Base-by-base conservation (phyloP, 2,329 filamentous ascomycete species). In the Aspergillus luchuensis region DNA sequence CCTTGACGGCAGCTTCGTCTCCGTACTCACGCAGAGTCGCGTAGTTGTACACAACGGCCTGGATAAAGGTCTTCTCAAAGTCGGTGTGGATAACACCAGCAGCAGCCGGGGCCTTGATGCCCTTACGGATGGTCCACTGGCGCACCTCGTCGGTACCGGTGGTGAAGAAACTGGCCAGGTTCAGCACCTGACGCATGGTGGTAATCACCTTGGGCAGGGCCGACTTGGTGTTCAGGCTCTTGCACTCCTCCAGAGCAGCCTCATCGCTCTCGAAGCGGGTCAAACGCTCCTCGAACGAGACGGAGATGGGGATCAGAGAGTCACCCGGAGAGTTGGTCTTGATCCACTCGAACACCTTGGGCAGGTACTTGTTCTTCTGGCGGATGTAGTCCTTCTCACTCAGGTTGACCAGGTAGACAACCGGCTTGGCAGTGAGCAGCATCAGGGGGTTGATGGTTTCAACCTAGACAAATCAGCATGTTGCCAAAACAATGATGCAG, bases 31-130 rank as follows among this genome's bases (percentile, higher is more conserved):
- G 92, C 57, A 99, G 82, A 2, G 85, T 80, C 25, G 76, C 83
- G 80, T 87, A 99, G 82, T 97, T 98, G 82, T 96, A 98, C 30
- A 97, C 92, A 66, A 99, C 85, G 65, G 85, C 90, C 81, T 99
- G 96, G 71, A 99, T 99, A 76, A 99, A 99, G 0, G 96, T 99
- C 88, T 99, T 99, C 80, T 99, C 95, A 68, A 99, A 98, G 77
- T 99, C 95, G 59, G 89, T 91, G 81, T 99, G 95, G 69, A 99
- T 99, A 65, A 99, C 95, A 84, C 95, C 95, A 39, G 95, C 95
- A 50, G 95, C 95, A 74, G 96, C 91, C 17, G 95, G 95, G n/a
- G 95, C 95, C 84, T 99, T 99, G 75, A 90, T 97, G 70, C 92
- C 93, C 73, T 91, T 93, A 61, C 95, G 88, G 75, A 99, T 92